Percentiles rank a stretch among this genome's conserved stretches.
These are phyloP conservation scores for Alternaria sp. DNA, from an alignment of 2,329 filamentous ascomycete species.

Conservation along the genomic window DNA sequence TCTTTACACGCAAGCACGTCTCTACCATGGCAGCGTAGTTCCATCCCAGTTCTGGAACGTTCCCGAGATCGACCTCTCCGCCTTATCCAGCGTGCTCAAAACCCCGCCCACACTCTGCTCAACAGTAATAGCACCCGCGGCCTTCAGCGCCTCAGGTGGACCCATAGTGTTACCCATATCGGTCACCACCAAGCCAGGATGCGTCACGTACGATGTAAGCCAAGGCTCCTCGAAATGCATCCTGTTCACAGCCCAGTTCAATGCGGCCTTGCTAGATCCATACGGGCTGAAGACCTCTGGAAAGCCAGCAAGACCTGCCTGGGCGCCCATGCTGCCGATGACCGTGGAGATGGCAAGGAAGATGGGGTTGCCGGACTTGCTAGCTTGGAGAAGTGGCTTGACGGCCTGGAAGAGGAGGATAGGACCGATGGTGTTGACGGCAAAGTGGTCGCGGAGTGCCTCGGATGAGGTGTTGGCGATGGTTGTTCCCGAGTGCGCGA, in stretches of 20 bases:
- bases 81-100: conserved; percentile 14
- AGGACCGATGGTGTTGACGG: conserved; percentile 50
- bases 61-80: conserved; percentile 12
- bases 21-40: conserved; percentile 1
- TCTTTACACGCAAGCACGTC: too few relatives aligned
- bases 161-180: background rate
- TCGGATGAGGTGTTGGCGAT: background rate
- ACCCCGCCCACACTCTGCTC: conserved; percentile 11
- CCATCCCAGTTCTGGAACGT: conserved; percentile 7
- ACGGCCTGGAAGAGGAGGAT: conserved; percentile 45
- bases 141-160: background rate
- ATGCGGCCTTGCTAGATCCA: conserved; percentile 17
- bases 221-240: conserved; percentile 16
- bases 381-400: conserved; percentile 45
- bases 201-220: conserved; percentile 14
- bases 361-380: conserved; percentile 15
- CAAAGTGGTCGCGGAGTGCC: conserved; percentile 26
- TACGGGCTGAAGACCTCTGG: background rate
- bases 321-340: conserved; percentile 10
- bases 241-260: conserved; percentile 17
- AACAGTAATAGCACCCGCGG: background rate
- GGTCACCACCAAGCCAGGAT: conserved; percentile 13
- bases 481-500: conserved; percentile 20
- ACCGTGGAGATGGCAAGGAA: conserved; percentile 19
- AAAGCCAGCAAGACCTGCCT: background rate